These are phyloP conservation scores for Bipolaris cookei DNA, from an alignment of 2,329 filamentous ascomycete species.

Conservation along the genomic window DNA sequence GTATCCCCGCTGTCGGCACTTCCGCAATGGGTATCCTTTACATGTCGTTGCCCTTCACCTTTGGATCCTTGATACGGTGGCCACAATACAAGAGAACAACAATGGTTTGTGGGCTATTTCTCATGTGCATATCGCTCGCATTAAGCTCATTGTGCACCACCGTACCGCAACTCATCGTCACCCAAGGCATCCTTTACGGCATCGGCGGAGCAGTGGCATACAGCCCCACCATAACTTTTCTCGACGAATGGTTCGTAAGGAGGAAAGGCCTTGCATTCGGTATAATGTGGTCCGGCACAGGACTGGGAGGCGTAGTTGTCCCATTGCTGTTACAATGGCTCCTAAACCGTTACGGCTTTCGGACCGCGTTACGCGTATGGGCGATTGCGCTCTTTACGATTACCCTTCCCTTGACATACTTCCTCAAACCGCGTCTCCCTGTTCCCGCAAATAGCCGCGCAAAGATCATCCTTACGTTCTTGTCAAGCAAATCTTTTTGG, in stretches of 20 bases:
- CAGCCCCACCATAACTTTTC: conserved; percentile 63
- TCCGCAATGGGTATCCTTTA: conserved; percentile 63
- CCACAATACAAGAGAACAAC: conserved; percentile 40
- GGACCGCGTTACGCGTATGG: conserved; percentile 52
- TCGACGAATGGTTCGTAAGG: conserved; percentile 68
- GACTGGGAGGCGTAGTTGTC: conserved; percentile 53
- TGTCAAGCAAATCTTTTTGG: conserved; percentile 39
- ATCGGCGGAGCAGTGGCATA: conserved; percentile 64
- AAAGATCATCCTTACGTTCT: conserved; percentile 40
- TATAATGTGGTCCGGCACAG: conserved; percentile 62
- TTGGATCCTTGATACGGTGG: conserved; percentile 44
- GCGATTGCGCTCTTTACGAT: conserved; percentile 40
- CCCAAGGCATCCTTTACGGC: conserved; percentile 67
- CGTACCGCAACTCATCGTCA: conserved; percentile 62
- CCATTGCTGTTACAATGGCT: conserved; percentile 53
- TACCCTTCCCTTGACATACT: conserved; percentile 43
- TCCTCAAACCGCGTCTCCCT: conserved; percentile 45
- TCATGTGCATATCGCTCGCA: conserved; percentile 45
- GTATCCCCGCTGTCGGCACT: conserved; percentile 69
- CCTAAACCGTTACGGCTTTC: conserved; percentile 49
- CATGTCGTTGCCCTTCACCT: conserved; percentile 51
- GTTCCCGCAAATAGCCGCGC: conserved; percentile 18
- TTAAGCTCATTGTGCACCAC: conserved; percentile 59
- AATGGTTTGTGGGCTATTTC: conserved; percentile 45
- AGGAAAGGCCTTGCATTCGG: conserved; percentile 67